Evolutionary conservation across 2,329 filamentous ascomycete species (phyloP).

Genomic region (Diaporthe eres): DNA sequence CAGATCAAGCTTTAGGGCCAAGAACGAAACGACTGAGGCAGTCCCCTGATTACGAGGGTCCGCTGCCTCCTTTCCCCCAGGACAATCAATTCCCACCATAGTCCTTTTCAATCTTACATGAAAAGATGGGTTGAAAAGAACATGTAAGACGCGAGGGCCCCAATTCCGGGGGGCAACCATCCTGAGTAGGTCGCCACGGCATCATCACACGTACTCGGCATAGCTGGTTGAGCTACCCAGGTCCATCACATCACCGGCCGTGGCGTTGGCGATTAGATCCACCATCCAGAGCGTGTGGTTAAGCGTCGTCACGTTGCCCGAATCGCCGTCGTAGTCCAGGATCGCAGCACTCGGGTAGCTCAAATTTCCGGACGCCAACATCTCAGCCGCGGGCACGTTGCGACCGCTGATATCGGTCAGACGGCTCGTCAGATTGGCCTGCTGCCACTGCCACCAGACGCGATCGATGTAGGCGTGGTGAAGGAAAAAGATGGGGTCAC

Average conservation of each 20-base stretch:
- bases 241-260: conserved; percentile 8
- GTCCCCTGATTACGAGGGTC: no score
- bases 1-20: no score
- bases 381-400: not conserved
- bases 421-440: not conserved
- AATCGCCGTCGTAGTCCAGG: conserved; percentile 7
- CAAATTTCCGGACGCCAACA: not conserved
- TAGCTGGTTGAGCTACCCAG: not conserved
- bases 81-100: no score
- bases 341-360: not conserved
- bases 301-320: not conserved
- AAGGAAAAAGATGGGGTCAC: not conserved
- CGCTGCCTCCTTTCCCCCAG: no score
- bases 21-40: no score
- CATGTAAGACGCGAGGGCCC: no score
- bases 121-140: no score
- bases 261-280: not conserved
- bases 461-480: conserved; percentile 7
- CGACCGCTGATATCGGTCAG: not conserved
- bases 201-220: conserved; percentile 5
- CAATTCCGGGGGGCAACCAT: no score
- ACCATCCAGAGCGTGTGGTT: conserved; percentile 14
- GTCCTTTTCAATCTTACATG: no score
- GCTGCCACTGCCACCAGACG: conserved; percentile 7
- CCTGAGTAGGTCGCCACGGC: no score